A percentile compares a stretch with the other conserved stretches of the same genome.
Evolutionary conservation across 192 early-diverging fungal genomes (phyloP).

Genomic region (Coemansia sp.): DNA sequence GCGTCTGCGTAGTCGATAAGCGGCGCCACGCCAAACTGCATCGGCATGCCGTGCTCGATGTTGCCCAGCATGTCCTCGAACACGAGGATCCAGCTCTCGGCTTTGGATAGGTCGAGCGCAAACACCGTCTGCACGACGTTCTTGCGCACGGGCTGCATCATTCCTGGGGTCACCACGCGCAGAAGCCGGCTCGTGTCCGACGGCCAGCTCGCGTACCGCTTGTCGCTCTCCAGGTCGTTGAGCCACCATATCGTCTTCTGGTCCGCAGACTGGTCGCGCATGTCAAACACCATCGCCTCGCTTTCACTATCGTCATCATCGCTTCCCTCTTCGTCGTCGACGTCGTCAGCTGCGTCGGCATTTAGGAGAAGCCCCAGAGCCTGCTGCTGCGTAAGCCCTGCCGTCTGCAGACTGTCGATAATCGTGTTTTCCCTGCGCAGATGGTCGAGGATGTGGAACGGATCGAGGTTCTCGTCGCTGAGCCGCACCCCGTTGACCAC

Average conservation of each 20-base stretch:
- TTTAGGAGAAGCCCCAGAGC: constrained; percentile 24
- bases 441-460: constrained; percentile 62
- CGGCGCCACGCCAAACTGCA: constrained; percentile 88
- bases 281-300: constrained; percentile 63
- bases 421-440: constrained; percentile 57
- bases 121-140: constrained; percentile 80
- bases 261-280: constrained; percentile 60
- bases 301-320: background rate
- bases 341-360: too few species aligned
- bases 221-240: constrained; percentile 89
- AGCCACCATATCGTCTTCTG: constrained; percentile 71
- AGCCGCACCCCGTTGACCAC: constrained; percentile 70
- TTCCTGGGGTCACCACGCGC: constrained; percentile 63
- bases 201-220: constrained; percentile 71
- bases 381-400: constrained; percentile 36
- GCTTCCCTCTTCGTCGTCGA: too few species aligned
- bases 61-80: constrained; percentile 63
- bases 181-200: constrained; percentile 53
- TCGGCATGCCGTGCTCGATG: constrained; percentile 67
- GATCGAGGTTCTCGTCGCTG: constrained; percentile 56
- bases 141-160: constrained; percentile 70
- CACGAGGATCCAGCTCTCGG: constrained; percentile 56
- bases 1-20: constrained; percentile 40
- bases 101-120: constrained; percentile 66
- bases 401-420: constrained; percentile 48